phyloP scores from a whole-genome alignment of 2,329 filamentous ascomycete genomes.

The Trichoderma oligosporum region DNA sequence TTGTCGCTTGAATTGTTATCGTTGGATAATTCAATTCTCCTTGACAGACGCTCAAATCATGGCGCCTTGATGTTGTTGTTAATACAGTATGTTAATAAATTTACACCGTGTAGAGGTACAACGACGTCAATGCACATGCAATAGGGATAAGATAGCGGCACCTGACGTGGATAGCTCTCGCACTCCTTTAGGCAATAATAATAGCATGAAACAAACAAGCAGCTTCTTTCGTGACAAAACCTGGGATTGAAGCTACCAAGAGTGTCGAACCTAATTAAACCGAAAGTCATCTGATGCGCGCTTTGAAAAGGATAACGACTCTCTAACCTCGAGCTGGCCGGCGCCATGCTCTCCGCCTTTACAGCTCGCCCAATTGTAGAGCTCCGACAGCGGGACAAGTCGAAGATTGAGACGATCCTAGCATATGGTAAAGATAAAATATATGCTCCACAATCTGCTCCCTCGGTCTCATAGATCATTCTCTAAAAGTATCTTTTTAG shows the following conservation, averaged over 20 bases:
- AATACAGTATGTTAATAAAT: too few relatives aligned
- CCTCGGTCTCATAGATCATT: not conserved
- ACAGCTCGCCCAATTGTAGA: constrained; percentile 94
- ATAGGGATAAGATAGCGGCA: constrained; percentile 20
- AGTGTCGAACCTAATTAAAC: not conserved
- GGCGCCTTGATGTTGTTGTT: too few relatives aligned
- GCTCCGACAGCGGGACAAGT: constrained; percentile 92
- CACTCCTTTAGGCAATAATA: constrained; percentile 11
- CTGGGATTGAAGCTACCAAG: not conserved
- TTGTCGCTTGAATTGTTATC: too few relatives aligned
- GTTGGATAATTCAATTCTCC: too few relatives aligned
- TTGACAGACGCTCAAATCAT: too few relatives aligned
- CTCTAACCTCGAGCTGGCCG: constrained; percentile 41
- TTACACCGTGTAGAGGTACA: too few relatives aligned
- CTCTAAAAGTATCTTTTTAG: constrained; percentile 40
- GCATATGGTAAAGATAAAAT: constrained; percentile 65
- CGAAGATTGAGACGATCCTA: constrained; percentile 91
- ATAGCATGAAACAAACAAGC: not conserved
- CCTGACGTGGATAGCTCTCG: constrained; percentile 15
- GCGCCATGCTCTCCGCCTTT: constrained; percentile 91
- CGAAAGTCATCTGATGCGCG: constrained; percentile 30
- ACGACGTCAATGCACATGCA: too few relatives aligned
- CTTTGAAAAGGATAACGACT: constrained; percentile 28
- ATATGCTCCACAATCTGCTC: not conserved
- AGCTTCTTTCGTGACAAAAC: not conserved